Percentiles rank a stretch among this genome's conserved stretches.
Evolutionary conservation across 441 rosid species (phyloP).

Genomic region (Brassica balearica): DNA sequence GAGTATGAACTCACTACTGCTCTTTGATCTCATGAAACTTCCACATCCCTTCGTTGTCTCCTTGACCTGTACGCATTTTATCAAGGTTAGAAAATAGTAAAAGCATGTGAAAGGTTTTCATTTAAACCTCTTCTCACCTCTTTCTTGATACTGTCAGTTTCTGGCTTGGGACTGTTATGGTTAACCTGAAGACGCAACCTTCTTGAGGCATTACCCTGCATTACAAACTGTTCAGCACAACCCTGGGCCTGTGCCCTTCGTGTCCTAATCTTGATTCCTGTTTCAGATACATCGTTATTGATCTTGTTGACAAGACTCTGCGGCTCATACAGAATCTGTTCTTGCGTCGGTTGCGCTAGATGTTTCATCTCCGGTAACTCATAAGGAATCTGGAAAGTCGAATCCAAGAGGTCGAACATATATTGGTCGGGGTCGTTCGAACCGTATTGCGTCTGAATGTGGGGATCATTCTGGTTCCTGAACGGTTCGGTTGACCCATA

Average conservation of each 20-base stretch:
- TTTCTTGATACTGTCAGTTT: conserved; percentile 35
- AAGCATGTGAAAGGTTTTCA: conserved; percentile 3
- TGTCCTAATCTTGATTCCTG: conserved; percentile 63
- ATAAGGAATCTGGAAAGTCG: conserved; percentile 48
- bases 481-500: conserved; percentile 26
- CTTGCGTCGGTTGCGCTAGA: conserved; percentile 31
- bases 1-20: conserved; percentile 24
- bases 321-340: conserved; percentile 42
- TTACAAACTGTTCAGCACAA: conserved; percentile 3
- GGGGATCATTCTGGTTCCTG: conserved; percentile 14
- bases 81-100: conserved; percentile 11
- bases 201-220: conserved; percentile 71
- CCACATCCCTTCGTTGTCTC: conserved; percentile 25
- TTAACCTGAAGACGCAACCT: conserved; percentile 64
- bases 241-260: conserved; percentile 42
- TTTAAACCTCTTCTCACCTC: conserved; percentile 58
- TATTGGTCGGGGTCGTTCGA: conserved; percentile 48
- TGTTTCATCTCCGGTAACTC: conserved; percentile 42
- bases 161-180: conserved; percentile 40
- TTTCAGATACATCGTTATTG: conserved; percentile 34
- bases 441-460: conserved; percentile 38
- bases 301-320: conserved; percentile 31
- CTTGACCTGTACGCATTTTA: conserved; percentile 20
- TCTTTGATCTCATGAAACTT: conserved; percentile 26
- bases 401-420: conserved; percentile 54